Percentiles rank a stretch among this genome's conserved stretches.
Conservation (phyloP, 768 basidiomycete genomes). For the Hypholoma fasciculare region DNA sequence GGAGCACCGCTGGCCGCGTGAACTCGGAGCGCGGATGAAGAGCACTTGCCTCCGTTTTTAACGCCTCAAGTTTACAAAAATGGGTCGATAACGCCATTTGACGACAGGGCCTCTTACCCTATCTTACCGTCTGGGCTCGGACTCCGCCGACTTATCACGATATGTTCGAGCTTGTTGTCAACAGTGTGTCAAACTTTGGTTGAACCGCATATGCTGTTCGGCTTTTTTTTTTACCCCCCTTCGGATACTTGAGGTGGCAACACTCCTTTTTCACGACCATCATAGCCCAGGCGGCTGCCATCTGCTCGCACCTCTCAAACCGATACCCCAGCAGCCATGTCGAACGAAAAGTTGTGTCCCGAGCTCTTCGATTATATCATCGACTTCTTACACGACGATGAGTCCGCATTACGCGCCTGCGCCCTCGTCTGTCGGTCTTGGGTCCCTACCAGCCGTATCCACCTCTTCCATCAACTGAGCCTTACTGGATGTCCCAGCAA, state of each 20-base stretch:
- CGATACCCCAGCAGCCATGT: slow-evolving; percentile 1
- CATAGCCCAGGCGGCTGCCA: not conserved
- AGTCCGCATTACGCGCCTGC: slow-evolving; percentile 21
- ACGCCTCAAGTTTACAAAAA: slow-evolving; percentile 1
- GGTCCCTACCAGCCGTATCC: slow-evolving; percentile 23
- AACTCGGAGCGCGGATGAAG: not conserved
- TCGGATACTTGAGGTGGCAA: slow-evolving; percentile 2
- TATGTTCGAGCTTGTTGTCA: slow-evolving; percentile 6
- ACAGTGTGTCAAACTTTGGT: not conserved
- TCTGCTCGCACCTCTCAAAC: not conserved
- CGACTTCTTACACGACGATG: slow-evolving; percentile 26
- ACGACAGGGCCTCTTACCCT: not conserved
- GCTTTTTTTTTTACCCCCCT: not conserved
- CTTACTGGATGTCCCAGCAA: slow-evolving; percentile 15
- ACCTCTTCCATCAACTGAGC: slow-evolving; percentile 22
- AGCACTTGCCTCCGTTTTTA: slow-evolving; percentile 1
- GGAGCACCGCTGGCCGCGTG: not conserved
- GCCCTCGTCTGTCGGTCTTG: slow-evolving; percentile 25
- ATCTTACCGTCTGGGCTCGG: not conserved
- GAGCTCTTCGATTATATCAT: slow-evolving; percentile 29
- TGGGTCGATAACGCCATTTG: slow-evolving; percentile 2
- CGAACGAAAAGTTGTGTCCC: slow-evolving; percentile 13
- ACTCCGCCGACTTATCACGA: slow-evolving; percentile 5
- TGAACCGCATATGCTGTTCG: not conserved
- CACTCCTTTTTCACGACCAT: not conserved